A percentile compares a stretch with the other conserved stretches of the same genome.
Conservation (phyloP, 208 protist species). For the Hexamita inflata region DNA sequence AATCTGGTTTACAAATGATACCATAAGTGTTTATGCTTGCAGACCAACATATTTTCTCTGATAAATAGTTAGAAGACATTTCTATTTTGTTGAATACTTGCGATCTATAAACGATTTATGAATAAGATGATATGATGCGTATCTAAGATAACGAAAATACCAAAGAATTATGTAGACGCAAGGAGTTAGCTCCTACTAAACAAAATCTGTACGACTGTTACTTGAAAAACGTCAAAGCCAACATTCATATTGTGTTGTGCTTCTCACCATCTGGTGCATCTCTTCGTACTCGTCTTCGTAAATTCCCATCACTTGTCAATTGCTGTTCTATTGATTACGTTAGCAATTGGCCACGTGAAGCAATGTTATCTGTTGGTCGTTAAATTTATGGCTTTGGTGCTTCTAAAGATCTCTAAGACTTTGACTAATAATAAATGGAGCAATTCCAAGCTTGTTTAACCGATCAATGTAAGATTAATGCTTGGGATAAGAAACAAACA, state of each 20-base stretch:
- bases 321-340: conserved; percentile 93
- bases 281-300: conserved; percentile 76
- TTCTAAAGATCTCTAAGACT: too few species aligned
- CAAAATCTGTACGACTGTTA: conserved; percentile 1
- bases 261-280: conserved; percentile 89
- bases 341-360: conserved; percentile 84
- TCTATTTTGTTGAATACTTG: conserved; percentile 93
- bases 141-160: too few species aligned
- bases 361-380: conserved; percentile 72
- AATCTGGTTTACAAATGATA: conserved; percentile 69
- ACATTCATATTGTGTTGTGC: conserved; percentile 84
- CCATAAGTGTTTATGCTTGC: conserved; percentile 87
- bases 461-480: too few species aligned
- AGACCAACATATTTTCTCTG: conserved; percentile 83
- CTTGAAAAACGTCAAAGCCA: conserved; percentile 67
- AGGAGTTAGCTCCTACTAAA: too few species aligned
- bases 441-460: too few species aligned
- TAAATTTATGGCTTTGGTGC: background rate
- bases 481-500: conserved; percentile 3
- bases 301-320: conserved; percentile 88
- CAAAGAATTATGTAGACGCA: too few species aligned
- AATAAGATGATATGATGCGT: conserved; percentile 89
- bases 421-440: too few species aligned
- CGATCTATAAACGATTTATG: conserved; percentile 81
- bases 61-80: conserved; percentile 90